Percentiles rank a stretch among this genome's conserved stretches.
Conservation (phyloP, 768 basidiomycete species). For the Trametes cingulata region DNA sequence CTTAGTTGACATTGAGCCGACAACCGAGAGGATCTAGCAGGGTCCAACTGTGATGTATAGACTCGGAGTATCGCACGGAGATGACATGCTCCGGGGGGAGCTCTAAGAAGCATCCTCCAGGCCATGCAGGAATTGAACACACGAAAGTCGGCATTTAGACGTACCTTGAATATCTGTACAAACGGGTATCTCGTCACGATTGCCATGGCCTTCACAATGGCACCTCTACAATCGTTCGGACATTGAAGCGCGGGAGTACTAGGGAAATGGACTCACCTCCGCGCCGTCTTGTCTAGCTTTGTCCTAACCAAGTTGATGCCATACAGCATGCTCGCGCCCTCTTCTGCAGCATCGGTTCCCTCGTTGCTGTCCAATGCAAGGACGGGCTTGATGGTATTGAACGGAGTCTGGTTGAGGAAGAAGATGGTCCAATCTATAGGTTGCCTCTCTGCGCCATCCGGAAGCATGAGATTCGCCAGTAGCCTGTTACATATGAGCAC, state of each 20-base stretch:
- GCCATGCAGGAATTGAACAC: too few species aligned
- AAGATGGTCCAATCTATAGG: slow-evolving; percentile 98
- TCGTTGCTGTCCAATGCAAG: slow-evolving; percentile 60
- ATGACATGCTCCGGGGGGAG: too few species aligned
- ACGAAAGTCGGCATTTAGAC: slow-evolving; percentile 13
- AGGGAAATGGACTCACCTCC: slow-evolving; percentile 52
- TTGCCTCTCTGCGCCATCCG: slow-evolving; percentile 95
- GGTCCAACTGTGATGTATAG: too few species aligned
- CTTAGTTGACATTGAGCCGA: too few species aligned
- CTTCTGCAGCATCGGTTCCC: slow-evolving; percentile 20
- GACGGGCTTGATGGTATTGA: slow-evolving; percentile 83
- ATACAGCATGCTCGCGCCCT: slow-evolving; percentile 63
- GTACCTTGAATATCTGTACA: slow-evolving; percentile 93
- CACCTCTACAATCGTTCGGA: slow-evolving; percentile 59
- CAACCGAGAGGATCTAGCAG: too few species aligned
- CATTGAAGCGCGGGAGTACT: not conserved
- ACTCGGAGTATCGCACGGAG: too few species aligned
- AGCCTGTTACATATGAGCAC: slow-evolving; percentile 48
- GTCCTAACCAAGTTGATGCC: slow-evolving; percentile 91
- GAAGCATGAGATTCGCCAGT: slow-evolving; percentile 96
- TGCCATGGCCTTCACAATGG: slow-evolving; percentile 91
- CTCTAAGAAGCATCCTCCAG: too few species aligned
- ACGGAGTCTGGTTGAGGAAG: slow-evolving; percentile 92
- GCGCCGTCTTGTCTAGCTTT: slow-evolving; percentile 82
- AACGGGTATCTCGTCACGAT: slow-evolving; percentile 92